Evolutionary conservation across 345 rosid species (phyloP), one percentile per base, ranked within the genome.

Genomic region (Combretum micranthum): DNA sequence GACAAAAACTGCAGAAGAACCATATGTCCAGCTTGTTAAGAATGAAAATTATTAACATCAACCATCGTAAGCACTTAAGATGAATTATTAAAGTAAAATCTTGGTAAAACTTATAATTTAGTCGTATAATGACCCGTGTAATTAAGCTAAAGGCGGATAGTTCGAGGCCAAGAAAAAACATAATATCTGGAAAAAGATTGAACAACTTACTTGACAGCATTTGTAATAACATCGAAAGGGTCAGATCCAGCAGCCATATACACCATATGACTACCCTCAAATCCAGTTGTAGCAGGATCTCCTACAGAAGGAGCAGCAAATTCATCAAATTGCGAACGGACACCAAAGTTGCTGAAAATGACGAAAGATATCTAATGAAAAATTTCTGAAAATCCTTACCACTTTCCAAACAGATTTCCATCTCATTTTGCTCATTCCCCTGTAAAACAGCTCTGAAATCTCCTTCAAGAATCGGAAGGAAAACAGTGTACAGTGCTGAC

Each of bases 361-460:
- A 15, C 49, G 4, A 19, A 57, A 52, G 16, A 44, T 22, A 61
- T 14, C 17, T 20, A 10, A 42, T 3, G 25, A 16, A 23, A 15
- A 50, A 18, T 54, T 21, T 51, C 18, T 19, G 0, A 45, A 19
- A 20, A 20, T 53, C 13, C 47, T 14, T 68, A 81, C 90, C 90
- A 54, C 90, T 84, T 71, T 84, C 90, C 51, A 84, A 63, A 61
- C 83, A 81, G 47, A 84, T 77, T 70, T 84, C 91, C 69, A 84
- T 22, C 75, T 81, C 85, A 18, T 81, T 68, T 3, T 42, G 65
- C 26, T 75, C 81, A 57, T 84, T 81, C 64, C 87, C 87, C 50
- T 84, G 85, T 52, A 84, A 80, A 60, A 79, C 87, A 20, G 83
- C 87, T 63, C 85, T 72, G 77, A 84, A 84, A 65, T 81, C 80